Conservation (phyloP, 2,329 filamentous ascomycete species). For the Didymella arachidicola region DNA sequence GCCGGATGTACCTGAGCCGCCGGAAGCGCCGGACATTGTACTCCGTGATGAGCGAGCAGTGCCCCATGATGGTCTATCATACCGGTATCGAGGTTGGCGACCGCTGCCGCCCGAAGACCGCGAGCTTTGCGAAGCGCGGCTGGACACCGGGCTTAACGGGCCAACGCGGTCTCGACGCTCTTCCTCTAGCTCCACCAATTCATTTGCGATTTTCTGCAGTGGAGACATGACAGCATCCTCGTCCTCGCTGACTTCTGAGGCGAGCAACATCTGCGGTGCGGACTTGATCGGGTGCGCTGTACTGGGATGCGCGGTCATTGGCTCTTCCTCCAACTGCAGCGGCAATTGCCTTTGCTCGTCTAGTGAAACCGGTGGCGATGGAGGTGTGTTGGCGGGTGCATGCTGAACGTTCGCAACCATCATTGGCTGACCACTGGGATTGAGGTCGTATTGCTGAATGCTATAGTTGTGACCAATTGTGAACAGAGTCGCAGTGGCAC, state of each 20-base stretch:
- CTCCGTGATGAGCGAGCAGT: slow-evolving; percentile 42
- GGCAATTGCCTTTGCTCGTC: slow-evolving; percentile 68
- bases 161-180: slow-evolving; percentile 69
- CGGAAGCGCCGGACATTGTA: slow-evolving; percentile 49
- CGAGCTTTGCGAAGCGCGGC: slow-evolving; percentile 68
- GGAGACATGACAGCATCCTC: slow-evolving; percentile 69
- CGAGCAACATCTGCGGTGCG: slow-evolving; percentile 48
- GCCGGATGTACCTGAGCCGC: slow-evolving; percentile 60
- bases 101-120: slow-evolving; percentile 59
- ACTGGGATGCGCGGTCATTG: slow-evolving; percentile 44
- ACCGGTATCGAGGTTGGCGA: slow-evolving; percentile 54
- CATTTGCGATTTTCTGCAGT: slow-evolving; percentile 75
- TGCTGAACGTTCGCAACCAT: slow-evolving; percentile 91
- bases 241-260: slow-evolving; percentile 74
- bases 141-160: slow-evolving; percentile 72
- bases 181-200: slow-evolving; percentile 70
- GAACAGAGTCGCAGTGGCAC: slow-evolving; percentile 89
- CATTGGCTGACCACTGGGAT: slow-evolving; percentile 70
- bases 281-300: slow-evolving; percentile 41
- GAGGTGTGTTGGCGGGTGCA: slow-evolving; percentile 77
- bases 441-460: slow-evolving; percentile 94
- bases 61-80: slow-evolving; percentile 52
- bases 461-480: slow-evolving; percentile 87
- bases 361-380: slow-evolving; percentile 82
- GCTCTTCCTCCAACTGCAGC: slow-evolving; percentile 36